Evolutionary conservation across 2,329 filamentous ascomycete genomes (phyloP), one percentile per base, ranked within the genome.

Genomic region (Aspergillus viridinutans): DNA sequence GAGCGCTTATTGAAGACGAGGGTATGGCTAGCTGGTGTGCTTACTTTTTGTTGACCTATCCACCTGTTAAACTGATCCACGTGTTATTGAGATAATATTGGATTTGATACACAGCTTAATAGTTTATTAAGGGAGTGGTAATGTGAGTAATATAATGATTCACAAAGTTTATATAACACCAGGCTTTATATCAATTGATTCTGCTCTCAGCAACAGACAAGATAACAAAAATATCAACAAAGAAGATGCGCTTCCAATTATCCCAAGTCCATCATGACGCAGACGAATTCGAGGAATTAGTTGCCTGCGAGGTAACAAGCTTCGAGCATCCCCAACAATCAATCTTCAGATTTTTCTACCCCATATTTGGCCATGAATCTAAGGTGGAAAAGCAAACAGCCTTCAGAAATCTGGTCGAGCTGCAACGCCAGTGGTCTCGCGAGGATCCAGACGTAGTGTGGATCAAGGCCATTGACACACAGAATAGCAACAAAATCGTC

Each of bases 291-390:
- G 53, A 25, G 3, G 53, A 54, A 28, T 23, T 54, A 14, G 26
- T 54, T 12, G 53, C 53, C 53, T 54, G 53, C 47, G 53, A 54
- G 17, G 45, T 54, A 8, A 20, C 28, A 17, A 43, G 32, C 32
- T 54, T 54, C 49, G 50, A 48, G 29, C 43, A 26, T 6, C 50
- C 54, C 14, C 23, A n/a, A 23, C 54, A 56, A n/a, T 49, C 49
- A 12, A 56, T 56, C 49, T 52, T 52, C 29, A 42, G 54, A 14
- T 56, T 56, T 35, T 49, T 52, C 42, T 49, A 52, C 32, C 49
- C 54, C 3, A 56, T 52, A 23, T 56, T 56, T 21, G 54, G 54
- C 45, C 14, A 38, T 6, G 54, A 52, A 29, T 32, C 54, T 5
- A 14, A 14, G 3, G 10, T 0, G n/a, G 43, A 49, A 10, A 56